A percentile compares a stretch with the other conserved stretches of the same genome.
Evolutionary conservation across 106 monocot genomes (phyloP).

Genomic region (Dioscorea alata): DNA sequence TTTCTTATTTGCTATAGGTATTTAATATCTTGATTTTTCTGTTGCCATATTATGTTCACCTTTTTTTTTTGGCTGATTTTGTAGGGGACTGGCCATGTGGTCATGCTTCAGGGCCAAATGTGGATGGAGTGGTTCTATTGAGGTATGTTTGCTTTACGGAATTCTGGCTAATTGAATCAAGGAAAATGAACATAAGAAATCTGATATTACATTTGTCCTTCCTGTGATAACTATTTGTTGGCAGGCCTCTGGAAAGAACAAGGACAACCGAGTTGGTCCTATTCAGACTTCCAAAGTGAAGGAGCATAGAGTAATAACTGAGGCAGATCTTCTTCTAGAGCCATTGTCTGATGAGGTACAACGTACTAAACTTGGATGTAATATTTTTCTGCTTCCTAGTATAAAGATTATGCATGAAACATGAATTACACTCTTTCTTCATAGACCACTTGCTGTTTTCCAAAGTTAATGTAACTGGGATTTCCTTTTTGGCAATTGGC

Average conservation of each 20-base stretch:
- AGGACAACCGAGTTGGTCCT: background rate
- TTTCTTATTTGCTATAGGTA: background rate
- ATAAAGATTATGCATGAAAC: background rate
- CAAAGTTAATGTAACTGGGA: background rate
- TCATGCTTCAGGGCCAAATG: constrained; percentile 76
- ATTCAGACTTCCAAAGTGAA: constrained; percentile 5
- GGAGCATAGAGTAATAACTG: constrained; percentile 34
- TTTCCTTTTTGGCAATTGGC: background rate
- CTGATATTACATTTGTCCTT: background rate
- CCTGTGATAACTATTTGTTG: background rate
- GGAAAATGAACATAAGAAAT: background rate
- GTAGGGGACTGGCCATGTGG: constrained; percentile 52
- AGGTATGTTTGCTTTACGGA: constrained; percentile 22
- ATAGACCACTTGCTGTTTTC: background rate
- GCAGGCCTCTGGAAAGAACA: constrained; percentile 22
- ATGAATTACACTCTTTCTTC: background rate
- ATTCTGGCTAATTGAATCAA: background rate
- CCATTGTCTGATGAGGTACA: constrained; percentile 72
- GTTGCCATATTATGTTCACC: background rate
- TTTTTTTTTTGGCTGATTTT: background rate
- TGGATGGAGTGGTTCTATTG: constrained; percentile 55
- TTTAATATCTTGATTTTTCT: constrained; percentile 3
- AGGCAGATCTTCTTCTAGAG: constrained; percentile 58
- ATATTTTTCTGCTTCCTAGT: background rate
- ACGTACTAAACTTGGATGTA: background rate